phyloP scores from a whole-genome alignment of 192 early-diverging fungal species.

The Podila clonocystis region DNA sequence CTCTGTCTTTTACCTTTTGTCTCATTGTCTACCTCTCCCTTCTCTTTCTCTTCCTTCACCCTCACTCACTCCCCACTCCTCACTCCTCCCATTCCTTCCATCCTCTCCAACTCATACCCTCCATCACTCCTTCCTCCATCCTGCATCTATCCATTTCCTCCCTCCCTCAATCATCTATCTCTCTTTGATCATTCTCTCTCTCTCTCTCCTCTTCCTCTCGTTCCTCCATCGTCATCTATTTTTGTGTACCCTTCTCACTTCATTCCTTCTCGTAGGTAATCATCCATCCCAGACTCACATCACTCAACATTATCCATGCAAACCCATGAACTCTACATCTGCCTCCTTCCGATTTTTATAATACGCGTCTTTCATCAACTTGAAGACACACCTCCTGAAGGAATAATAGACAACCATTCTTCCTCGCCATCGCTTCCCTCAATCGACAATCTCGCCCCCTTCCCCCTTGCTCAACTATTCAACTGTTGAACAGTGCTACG shows the following conservation, averaged over 20 bases:
- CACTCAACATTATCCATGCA: neutral
- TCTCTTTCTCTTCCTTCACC: constrained; percentile 1
- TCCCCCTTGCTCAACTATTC: neutral
- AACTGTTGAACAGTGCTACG: too few relatives aligned
- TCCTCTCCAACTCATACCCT: neutral
- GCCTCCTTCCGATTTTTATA: neutral
- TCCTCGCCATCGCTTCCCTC: neutral
- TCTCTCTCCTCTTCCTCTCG: neutral
- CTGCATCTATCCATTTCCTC: neutral
- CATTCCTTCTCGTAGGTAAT: neutral
- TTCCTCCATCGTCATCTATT: neutral
- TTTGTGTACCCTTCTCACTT: too few relatives aligned
- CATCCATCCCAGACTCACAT: neutral
- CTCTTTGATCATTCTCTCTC: neutral
- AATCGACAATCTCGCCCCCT: neutral
- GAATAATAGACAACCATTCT: neutral
- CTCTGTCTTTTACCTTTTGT: neutral
- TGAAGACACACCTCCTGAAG: neutral
- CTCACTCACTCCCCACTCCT: neutral
- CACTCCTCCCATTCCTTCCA: neutral
- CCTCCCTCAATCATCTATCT: neutral
- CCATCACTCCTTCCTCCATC: constrained; percentile 1
- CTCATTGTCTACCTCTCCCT: neutral
- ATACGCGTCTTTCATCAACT: neutral
- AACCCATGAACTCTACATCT: neutral